Conservation (phyloP, 2,329 filamentous ascomycete genomes). For the Fusarium lateritium region DNA sequence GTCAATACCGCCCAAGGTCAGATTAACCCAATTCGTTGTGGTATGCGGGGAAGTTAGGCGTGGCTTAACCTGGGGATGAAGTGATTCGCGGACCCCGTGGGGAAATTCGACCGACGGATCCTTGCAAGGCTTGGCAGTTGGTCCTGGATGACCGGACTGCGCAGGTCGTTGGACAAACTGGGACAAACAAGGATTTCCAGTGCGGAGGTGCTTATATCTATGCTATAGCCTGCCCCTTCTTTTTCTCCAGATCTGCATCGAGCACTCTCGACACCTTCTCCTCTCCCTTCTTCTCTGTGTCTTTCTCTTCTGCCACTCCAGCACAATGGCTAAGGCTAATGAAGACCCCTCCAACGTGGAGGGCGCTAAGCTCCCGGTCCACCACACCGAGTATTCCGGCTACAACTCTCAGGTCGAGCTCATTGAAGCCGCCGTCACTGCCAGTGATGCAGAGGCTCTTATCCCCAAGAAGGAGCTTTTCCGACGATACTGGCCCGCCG, state of each 20-base stretch:
- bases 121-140: slow-evolving; percentile 10
- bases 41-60: slow-evolving; percentile 27
- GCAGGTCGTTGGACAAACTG: neutral
- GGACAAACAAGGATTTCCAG: neutral
- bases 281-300: neutral
- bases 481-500: slow-evolving; percentile 50
- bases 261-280: slow-evolving; percentile 20
- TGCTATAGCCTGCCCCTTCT: slow-evolving; percentile 9
- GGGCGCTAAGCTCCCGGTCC: slow-evolving; percentile 29
- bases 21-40: slow-evolving; percentile 1
- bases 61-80: slow-evolving; percentile 13
- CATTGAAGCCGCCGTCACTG: slow-evolving; percentile 53
- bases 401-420: slow-evolving; percentile 49
- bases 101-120: slow-evolving; percentile 35
- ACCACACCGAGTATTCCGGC: slow-evolving; percentile 46
- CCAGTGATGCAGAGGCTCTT: slow-evolving; percentile 49
- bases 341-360: slow-evolving; percentile 32
- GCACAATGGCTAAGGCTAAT: slow-evolving; percentile 27
- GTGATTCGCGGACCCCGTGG: slow-evolving; percentile 39
- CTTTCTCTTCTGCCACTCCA: neutral
- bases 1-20: slow-evolving; percentile 14
- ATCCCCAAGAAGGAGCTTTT: slow-evolving; percentile 54
- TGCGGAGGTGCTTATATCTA: slow-evolving; percentile 34
- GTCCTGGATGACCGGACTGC: neutral
- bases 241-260: slow-evolving; percentile 32